Evolutionary conservation across 352 stramenopile genomes (phyloP).

Genomic region (Phytopythium cucurbitacearum): DNA sequence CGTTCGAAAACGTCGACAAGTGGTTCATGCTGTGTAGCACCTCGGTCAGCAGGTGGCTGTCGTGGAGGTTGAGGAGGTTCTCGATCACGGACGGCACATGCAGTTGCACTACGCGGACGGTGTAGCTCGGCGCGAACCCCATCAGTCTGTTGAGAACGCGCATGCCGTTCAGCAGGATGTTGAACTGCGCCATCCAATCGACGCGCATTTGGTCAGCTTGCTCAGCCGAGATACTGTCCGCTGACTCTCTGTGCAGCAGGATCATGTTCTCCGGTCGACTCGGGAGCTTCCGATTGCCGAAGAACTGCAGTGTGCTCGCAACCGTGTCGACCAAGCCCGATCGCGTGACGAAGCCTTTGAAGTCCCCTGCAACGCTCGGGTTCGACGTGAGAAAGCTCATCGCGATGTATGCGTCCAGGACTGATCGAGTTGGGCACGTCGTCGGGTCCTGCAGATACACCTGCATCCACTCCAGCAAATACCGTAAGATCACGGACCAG

Average conservation of each 20-base stretch:
- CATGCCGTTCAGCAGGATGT: constrained; percentile 33
- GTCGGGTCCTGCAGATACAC: constrained; percentile 48
- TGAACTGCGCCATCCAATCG: constrained; percentile 14
- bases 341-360: constrained; percentile 28
- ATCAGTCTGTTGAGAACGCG: constrained; percentile 43
- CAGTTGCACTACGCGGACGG: constrained; percentile 28
- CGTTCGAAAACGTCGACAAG: constrained; percentile 13
- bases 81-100: constrained; percentile 33
- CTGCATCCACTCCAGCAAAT: constrained; percentile 75
- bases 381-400: constrained; percentile 39
- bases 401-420: constrained; percentile 38
- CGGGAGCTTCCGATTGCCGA: constrained; percentile 17
- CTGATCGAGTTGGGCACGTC: constrained; percentile 17
- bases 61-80: constrained; percentile 41
- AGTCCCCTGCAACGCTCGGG: constrained; percentile 13
- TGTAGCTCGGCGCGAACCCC: constrained; percentile 28
- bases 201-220: background rate
- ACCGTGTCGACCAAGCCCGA: constrained; percentile 48
- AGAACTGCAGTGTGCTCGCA: constrained; percentile 27
- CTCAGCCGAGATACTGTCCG: constrained; percentile 2
- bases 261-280: constrained; percentile 24
- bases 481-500: constrained; percentile 35
- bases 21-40: constrained; percentile 27
- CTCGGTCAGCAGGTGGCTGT: constrained; percentile 29
- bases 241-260: constrained; percentile 17